These are phyloP conservation scores for Ascochyta rabiei DNA, from an alignment of 2,329 filamentous ascomycete species.

Conservation along the genomic window DNA sequence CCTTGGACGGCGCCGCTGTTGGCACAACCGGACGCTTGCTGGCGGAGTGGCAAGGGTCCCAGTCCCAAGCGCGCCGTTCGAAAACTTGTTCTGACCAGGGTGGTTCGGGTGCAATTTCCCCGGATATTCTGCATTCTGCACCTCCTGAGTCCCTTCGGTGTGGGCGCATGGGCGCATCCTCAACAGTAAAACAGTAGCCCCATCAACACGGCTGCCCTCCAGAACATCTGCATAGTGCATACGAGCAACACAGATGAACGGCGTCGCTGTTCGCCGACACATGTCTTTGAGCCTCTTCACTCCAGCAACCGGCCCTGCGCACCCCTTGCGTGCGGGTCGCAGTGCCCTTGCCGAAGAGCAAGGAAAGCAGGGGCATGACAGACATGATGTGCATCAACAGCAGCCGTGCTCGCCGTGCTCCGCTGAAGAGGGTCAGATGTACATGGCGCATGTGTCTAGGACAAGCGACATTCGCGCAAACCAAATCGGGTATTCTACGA, in stretches of 20 bases:
- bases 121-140: conserved; percentile 2
- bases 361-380: conserved; percentile 1
- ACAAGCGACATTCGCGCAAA: neutral
- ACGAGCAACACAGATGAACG: neutral
- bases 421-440: no score
- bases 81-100: neutral
- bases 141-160: conserved; percentile 13
- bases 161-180: no score
- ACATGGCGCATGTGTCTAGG: neutral
- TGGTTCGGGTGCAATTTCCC: conserved; percentile 14
- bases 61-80: neutral
- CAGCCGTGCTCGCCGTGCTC: neutral
- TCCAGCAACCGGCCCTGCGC: neutral
- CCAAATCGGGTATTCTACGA: conserved; percentile 4
- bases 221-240: no score
- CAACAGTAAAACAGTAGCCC: neutral
- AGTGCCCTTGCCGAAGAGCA: neutral
- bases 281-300: neutral
- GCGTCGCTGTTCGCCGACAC: neutral
- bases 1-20: conserved; percentile 1
- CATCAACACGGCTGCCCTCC: no score
- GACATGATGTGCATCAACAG: neutral
- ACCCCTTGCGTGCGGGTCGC: neutral
- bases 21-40: neutral
- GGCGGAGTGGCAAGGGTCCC: conserved; percentile 9